Evolutionary conservation across 176 grass and related monocot genomes (phyloP).

Genomic region (Saccharum spontaneum): DNA sequence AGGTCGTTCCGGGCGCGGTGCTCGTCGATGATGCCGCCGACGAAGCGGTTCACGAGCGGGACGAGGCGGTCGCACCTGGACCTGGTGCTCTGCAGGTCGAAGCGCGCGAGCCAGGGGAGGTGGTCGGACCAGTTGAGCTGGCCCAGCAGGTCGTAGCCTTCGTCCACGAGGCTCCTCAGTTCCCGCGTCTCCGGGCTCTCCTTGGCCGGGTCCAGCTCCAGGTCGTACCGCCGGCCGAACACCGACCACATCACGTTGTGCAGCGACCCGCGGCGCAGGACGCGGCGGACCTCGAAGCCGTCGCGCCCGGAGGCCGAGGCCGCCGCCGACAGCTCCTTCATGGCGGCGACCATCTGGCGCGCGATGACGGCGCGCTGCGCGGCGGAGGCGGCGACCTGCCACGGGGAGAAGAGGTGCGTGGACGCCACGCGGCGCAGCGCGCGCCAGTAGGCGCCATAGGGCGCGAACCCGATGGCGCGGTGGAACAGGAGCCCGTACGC

Average conservation of each 20-base stretch:
- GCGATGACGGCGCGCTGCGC: constrained; percentile 57
- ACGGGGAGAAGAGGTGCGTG: constrained; percentile 82
- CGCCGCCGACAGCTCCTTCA: neutral
- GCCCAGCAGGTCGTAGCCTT: constrained; percentile 84
- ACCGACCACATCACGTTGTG: constrained; percentile 90
- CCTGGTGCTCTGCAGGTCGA: constrained; percentile 64
- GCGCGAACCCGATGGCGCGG: constrained; percentile 98
- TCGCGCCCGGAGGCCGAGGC: neutral
- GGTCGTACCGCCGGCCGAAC: constrained; percentile 66
- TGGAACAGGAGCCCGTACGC: constrained; percentile 84
- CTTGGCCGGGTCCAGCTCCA: constrained; percentile 30
- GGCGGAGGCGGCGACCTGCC: constrained; percentile 63
- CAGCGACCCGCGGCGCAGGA: constrained; percentile 65
- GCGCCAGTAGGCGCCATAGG: constrained; percentile 74
- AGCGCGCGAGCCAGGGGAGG: constrained; percentile 60
- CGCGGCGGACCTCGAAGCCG: constrained; percentile 40
- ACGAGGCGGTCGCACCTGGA: constrained; percentile 61
- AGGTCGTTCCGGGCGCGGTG: constrained; percentile 32
- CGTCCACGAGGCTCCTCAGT: constrained; percentile 65
- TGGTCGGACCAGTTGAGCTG: constrained; percentile 94
- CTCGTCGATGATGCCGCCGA: constrained; percentile 64
- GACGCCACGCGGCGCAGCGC: constrained; percentile 68
- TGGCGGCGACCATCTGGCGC: constrained; percentile 45
- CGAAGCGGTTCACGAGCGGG: constrained; percentile 63
- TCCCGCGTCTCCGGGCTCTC: constrained; percentile 54